phyloP scores from a whole-genome alignment of 257 asterid species.

The Solanum clarkiae region DNA sequence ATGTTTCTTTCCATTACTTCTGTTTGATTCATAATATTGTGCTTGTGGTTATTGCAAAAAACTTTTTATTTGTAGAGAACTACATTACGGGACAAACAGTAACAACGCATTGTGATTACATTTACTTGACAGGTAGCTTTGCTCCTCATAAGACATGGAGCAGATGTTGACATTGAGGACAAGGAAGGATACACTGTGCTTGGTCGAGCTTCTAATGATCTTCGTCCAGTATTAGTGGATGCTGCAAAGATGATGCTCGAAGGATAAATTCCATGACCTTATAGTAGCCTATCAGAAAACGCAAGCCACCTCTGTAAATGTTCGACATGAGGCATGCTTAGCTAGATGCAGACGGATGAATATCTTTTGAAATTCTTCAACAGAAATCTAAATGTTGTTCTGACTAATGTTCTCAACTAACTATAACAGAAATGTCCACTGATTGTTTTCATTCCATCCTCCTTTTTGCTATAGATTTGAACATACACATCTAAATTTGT shows the following conservation, averaged over 20 bases:
- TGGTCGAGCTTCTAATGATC: slow-evolving; percentile 59
- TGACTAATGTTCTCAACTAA: neutral
- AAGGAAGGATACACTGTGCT: slow-evolving; percentile 92
- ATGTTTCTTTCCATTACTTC: neutral
- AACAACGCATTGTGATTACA: neutral
- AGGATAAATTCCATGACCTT: slow-evolving; percentile 23
- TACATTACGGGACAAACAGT: neutral
- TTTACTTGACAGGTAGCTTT: slow-evolving; percentile 61
- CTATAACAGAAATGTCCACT: neutral
- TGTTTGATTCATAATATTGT: neutral
- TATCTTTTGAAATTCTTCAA: neutral
- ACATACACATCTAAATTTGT: no score
- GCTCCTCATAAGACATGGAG: slow-evolving; percentile 90
- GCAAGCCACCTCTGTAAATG: neutral
- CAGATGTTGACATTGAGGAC: slow-evolving; percentile 74
- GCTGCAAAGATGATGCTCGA: slow-evolving; percentile 91
- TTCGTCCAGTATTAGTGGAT: slow-evolving; percentile 58
- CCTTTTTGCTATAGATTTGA: no score
- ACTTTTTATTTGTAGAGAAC: neutral
- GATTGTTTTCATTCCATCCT: no score
- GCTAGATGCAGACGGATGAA: neutral
- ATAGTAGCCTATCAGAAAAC: neutral
- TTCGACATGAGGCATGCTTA: neutral
- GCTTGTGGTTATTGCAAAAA: neutral
- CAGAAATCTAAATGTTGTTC: neutral